Evolutionary conservation across 2,329 filamentous ascomycete genomes (phyloP).

Genomic region (Sclerotinia minor): DNA sequence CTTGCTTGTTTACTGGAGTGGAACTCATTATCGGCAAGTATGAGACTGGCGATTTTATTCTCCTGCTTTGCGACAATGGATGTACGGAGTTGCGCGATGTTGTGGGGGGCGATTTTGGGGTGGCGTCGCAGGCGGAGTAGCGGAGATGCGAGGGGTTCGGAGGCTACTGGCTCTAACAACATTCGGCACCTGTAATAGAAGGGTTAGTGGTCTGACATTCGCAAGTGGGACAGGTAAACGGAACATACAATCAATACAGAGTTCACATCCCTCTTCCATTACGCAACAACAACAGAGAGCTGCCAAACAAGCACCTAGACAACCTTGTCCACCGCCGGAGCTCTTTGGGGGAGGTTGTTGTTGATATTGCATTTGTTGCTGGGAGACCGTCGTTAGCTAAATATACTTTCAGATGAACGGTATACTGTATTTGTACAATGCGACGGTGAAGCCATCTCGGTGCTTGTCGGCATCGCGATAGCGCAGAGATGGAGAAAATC

Average conservation of each 20-base stretch:
- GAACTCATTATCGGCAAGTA: conserved; percentile 7
- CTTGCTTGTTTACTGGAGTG: neutral
- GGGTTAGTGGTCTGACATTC: conserved; percentile 4
- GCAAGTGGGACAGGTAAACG: neutral
- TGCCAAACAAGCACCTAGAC: conserved; percentile 50
- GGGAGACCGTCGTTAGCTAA: conserved; percentile 31
- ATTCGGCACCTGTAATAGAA: conserved; percentile 17
- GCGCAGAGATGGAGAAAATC: neutral
- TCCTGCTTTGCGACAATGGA: neutral
- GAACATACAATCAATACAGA: conserved; percentile 48
- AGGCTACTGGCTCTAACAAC: conserved; percentile 9
- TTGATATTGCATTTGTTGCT: conserved; percentile 48
- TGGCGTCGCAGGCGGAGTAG: neutral
- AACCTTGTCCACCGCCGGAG: conserved; percentile 45
- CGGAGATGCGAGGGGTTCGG: neutral
- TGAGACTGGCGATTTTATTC: neutral
- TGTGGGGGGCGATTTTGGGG: neutral
- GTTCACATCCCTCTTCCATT: conserved; percentile 53
- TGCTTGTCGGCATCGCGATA: neutral
- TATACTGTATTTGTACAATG: neutral
- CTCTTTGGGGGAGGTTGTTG: conserved; percentile 46
- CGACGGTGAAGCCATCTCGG: conserved; percentile 4
- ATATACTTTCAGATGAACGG: neutral
- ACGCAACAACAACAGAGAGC: conserved; percentile 54
- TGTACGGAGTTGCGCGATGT: neutral